Evolutionary conservation across 2,329 filamentous ascomycete genomes (phyloP).

Genomic region (Lachnellula occidentalis): DNA sequence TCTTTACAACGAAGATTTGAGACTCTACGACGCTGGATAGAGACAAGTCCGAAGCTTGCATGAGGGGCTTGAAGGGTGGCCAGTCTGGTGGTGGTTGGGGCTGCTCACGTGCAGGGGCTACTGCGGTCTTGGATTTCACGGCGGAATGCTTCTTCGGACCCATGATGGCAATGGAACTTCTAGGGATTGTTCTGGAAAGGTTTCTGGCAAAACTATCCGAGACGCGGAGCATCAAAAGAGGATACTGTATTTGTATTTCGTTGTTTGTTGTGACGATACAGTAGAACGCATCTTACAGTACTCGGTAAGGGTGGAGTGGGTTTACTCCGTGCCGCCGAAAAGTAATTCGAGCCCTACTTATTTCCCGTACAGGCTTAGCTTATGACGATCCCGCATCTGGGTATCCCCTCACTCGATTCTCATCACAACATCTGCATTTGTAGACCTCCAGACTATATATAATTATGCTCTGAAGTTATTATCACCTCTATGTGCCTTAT

Average conservation of each 20-base stretch:
- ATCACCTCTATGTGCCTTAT: too few relatives aligned
- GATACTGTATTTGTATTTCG: not conserved
- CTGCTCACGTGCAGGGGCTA: not conserved
- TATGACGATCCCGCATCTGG: not conserved
- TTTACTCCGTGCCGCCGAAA: too few relatives aligned
- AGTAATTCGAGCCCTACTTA: too few relatives aligned
- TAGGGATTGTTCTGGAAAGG: not conserved
- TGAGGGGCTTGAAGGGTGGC: conserved; percentile 53
- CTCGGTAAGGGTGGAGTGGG: too few relatives aligned
- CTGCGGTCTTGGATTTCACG: conserved; percentile 10
- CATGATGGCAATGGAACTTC: conserved; percentile 5
- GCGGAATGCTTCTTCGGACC: conserved; percentile 19
- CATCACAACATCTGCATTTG: too few relatives aligned
- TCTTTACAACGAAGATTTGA: conserved; percentile 59
- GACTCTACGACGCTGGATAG: conserved; percentile 47
- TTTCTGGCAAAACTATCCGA: not conserved
- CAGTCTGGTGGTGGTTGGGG: not conserved
- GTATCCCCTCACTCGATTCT: not conserved
- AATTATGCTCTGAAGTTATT: too few relatives aligned
- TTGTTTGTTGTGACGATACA: not conserved
- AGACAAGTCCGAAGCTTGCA: conserved; percentile 48
- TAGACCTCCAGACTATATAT: too few relatives aligned
- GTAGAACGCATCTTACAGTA: too few relatives aligned
- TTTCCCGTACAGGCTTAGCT: not conserved
- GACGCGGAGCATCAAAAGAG: not conserved